Base-by-base conservation (phyloP, 495 filamentous ascomycete genomes). In the Trichoderma gamsii region DNA sequence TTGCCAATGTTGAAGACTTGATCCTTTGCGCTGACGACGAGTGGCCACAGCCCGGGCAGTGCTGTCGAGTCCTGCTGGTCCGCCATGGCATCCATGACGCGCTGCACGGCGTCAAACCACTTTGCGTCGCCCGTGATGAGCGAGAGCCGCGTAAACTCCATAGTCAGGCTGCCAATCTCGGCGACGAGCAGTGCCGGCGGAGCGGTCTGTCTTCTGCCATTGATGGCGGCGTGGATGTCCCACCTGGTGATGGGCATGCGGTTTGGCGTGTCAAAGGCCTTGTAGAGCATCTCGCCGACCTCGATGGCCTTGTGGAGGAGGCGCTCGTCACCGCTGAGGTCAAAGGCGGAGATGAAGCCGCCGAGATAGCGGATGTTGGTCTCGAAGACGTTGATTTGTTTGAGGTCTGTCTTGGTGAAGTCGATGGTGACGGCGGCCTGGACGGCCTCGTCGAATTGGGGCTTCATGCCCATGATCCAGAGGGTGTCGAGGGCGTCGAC, bases 401-500 rank as follows among this genome's bases (percentile, higher is more conserved):
- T 69, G n/a, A 72, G 70, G 2, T 80, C 83, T 23, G 85, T 89
- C 5, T 85, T 89, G 0, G 88, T 91, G 73, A 97, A 99, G 78
- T 94, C 89, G 70, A 97, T 97, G 66, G 87, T 83, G 52, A 83
- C 82, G 13, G 92, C 85, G 41, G 90, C 85, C 13, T 89, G 83
- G 35, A 92, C 87, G n/a, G 93, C 95, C 63, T 92, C 88, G 63
- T 91, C 83, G 74, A 98, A 99, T 49, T 97, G 92, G n/a, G 91
- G 83, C 77, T 88, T 87, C 76, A 97, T 72, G 15, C 84, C 92
- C 93, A 97, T 96, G 69, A 99, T 95, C 93, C 93, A 99, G 13
- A 99, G 80, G 0, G 93, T 94, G 76, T 97, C 93, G 66, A 99
- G 80, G 18, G 89, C 80, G 81, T 99, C 95, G 4, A 99, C 91